phyloP scores from a whole-genome alignment of 805 yeast species.

The Saccharomycopsis fodiens region DNA sequence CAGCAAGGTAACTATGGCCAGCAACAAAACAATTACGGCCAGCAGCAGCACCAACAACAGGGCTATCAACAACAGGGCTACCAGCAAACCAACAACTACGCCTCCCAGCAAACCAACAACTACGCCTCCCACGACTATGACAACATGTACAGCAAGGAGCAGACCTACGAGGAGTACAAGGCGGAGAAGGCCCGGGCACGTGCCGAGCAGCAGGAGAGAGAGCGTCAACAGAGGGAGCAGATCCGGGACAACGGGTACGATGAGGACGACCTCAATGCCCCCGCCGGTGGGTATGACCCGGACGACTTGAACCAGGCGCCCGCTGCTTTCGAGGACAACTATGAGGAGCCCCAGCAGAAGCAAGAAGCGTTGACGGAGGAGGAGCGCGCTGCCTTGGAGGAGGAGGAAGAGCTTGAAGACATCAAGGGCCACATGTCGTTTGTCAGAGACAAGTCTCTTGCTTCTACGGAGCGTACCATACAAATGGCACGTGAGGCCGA shows the following conservation, averaged over 20 bases:
- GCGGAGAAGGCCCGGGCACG: constrained; percentile 9
- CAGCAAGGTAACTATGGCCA: background rate
- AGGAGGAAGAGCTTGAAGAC: constrained; percentile 85
- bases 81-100: background rate
- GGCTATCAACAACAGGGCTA: constrained; percentile 1
- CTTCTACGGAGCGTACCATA: constrained; percentile 78
- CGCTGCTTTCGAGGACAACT: constrained; percentile 14
- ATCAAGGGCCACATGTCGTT: constrained; percentile 76
- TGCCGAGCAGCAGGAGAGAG: background rate
- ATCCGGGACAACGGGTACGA: constrained; percentile 1
- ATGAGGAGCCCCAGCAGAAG: constrained; percentile 18
- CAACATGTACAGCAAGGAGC: constrained; percentile 10
- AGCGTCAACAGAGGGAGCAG: background rate
- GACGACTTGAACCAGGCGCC: constrained; percentile 27
- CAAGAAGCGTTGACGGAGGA: constrained; percentile 27
- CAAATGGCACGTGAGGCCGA: constrained; percentile 67
- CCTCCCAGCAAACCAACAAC: background rate
- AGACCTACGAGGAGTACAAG: constrained; percentile 18
- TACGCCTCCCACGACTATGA: background rate
- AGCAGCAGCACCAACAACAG: background rate
- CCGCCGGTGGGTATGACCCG: constrained; percentile 18
- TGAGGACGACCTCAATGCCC: constrained; percentile 28
- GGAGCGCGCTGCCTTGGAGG: constrained; percentile 39
- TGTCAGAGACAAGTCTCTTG: constrained; percentile 79
- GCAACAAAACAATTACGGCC: background rate